Base-by-base conservation (phyloP, 305 asterid species). In the Solanum hybrid region DNA sequence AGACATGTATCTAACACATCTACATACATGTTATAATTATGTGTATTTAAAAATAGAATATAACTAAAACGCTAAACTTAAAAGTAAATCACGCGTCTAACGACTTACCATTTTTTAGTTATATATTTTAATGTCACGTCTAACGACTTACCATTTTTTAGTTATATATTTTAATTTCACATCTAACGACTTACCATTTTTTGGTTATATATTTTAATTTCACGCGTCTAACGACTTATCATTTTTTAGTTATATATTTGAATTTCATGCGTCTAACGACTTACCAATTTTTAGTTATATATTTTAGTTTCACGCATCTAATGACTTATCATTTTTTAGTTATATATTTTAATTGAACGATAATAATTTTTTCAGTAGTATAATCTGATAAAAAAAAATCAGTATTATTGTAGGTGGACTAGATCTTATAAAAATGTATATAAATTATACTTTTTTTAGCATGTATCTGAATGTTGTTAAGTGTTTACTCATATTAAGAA, bases 141-240 rank as follows among this genome's bases (percentile, higher is more conserved):
- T 12, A 41, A 41, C 17, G 17, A 12, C 15, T 41, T 41, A 41
- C 17, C 57, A 51, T 51, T 51, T 51, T 51, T 51, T 2, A 57
- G 4, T 17, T 57, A 17, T 57, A 57, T 57, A 57, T 57, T 57
- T 57, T 57, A 57, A 51, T 70, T 1, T 41, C 57, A 41, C 57
- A 4, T 11, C 7, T 5, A 24, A 70, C 4, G 4, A 70, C 32
- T 70, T 10, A 5, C 0, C 8, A 41, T 12, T 12, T 41, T 41
- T 12, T 41, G 1, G 57, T 41, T 41, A 41, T 41, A 41, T 13
- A 41, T 12, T 41, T 41, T 41, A 41, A 45, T 45, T 4, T 68
- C 14, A 68, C 31, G 4, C 17, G 2, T 24, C 15, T 5, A 70
- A 70, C 0, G 2, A 70, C 32, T 11, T 10, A 11, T 0, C 17